These are phyloP conservation scores for Aspergillus sp. DNA, from an alignment of 2,329 filamentous ascomycete genomes.

Conservation along the genomic window DNA sequence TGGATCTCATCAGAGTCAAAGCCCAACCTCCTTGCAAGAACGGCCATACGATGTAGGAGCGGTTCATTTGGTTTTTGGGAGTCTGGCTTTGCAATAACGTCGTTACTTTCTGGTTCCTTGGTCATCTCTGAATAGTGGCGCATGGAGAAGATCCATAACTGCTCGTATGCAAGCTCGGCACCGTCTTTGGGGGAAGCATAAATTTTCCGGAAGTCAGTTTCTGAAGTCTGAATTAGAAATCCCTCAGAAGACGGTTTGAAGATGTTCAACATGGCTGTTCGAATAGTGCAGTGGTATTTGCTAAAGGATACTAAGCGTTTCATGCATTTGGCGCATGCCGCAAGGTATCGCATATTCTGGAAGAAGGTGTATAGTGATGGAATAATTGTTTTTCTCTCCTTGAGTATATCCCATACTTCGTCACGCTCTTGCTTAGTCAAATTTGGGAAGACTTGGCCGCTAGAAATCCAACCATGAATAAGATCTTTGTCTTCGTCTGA, in stretches of 20 bases:
- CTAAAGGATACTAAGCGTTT: conserved; percentile 24
- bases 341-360: conserved; percentile 36
- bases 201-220: conserved; percentile 22
- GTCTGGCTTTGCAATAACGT: conserved; percentile 11
- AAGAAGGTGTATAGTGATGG: conserved; percentile 40
- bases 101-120: conserved; percentile 3
- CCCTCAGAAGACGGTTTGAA: background rate
- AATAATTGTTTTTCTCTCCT: background rate
- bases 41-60: conserved; percentile 22
- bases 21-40: conserved; percentile 19
- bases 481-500: conserved; percentile 9
- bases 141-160: conserved; percentile 34
- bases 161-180: conserved; percentile 21
- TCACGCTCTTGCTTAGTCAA: conserved; percentile 17
- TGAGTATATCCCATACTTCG: background rate
- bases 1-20: conserved; percentile 21
- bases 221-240: conserved; percentile 23
- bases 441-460: conserved; percentile 17
- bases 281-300: background rate
- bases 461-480: conserved; percentile 16
- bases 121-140: conserved; percentile 28
- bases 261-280: background rate
- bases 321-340: conserved; percentile 25
- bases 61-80: conserved; percentile 14
- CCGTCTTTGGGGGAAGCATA: conserved; percentile 11